Conservation (phyloP, 805 yeast genomes). For the Brettanomyces anomalus region DNA sequence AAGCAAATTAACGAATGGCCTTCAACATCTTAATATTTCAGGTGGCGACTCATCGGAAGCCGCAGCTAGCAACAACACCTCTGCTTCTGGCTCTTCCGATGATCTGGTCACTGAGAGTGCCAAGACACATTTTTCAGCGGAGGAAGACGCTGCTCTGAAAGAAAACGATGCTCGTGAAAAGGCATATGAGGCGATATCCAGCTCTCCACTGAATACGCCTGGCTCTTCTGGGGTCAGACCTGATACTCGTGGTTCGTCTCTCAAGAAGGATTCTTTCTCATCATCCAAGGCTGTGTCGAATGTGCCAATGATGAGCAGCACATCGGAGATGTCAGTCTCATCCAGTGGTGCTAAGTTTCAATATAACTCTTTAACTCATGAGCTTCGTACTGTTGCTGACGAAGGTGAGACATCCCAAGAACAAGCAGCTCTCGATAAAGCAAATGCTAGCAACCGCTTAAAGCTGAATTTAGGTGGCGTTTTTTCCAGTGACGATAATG, state of each 20-base stretch:
- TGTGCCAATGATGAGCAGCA: neutral
- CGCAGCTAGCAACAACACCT: too few species aligned
- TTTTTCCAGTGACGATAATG: slow-evolving; percentile 38
- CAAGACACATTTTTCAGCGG: slow-evolving; percentile 49
- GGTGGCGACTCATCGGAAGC: too few species aligned
- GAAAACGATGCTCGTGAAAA: slow-evolving; percentile 61
- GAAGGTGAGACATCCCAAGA: slow-evolving; percentile 11
- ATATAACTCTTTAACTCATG: slow-evolving; percentile 22
- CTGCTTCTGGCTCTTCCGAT: too few species aligned
- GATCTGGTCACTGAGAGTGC: neutral
- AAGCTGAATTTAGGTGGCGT: slow-evolving; percentile 36
- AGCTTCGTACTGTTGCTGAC: neutral
- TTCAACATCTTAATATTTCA: too few species aligned
- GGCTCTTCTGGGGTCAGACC: slow-evolving; percentile 9
- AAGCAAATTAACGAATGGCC: too few species aligned
- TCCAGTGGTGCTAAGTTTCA: slow-evolving; percentile 11
- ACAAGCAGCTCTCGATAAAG: slow-evolving; percentile 3
- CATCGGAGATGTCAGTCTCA: neutral
- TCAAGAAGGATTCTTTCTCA: slow-evolving; percentile 26
- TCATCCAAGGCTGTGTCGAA: slow-evolving; percentile 12
- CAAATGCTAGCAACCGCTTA: neutral
- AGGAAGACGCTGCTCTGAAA: slow-evolving; percentile 53
- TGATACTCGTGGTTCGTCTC: slow-evolving; percentile 13
- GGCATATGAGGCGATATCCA: slow-evolving; percentile 41
- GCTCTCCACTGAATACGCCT: slow-evolving; percentile 10